phyloP scores from a whole-genome alignment of 2,329 filamentous ascomycete genomes.

The Davidsoniella virescens region DNA sequence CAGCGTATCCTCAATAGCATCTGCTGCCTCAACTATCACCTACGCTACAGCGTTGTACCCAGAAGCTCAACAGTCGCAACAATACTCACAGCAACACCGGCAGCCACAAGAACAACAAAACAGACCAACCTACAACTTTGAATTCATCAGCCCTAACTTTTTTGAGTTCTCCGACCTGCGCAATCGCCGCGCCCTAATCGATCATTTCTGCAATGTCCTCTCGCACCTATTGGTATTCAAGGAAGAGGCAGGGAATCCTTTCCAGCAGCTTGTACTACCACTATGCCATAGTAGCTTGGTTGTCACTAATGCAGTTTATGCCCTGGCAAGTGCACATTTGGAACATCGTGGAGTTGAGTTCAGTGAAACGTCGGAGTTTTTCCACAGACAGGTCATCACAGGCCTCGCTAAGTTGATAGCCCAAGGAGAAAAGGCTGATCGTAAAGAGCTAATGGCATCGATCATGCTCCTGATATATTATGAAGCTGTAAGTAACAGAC shows the following conservation, averaged over 20 bases:
- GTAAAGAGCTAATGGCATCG: constrained; percentile 42
- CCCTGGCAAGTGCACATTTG: constrained; percentile 68
- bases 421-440: constrained; percentile 30
- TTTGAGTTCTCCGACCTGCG: constrained; percentile 38
- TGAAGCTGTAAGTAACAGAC: constrained; percentile 36
- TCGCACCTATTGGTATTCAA: constrained; percentile 50
- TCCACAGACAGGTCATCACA: constrained; percentile 43
- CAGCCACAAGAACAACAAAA: constrained; percentile 22
- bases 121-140: constrained; percentile 26
- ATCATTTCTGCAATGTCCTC: constrained; percentile 47
- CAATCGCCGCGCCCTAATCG: constrained; percentile 38
- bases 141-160: constrained; percentile 37
- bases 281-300: constrained; percentile 37
- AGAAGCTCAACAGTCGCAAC: too few relatives aligned
- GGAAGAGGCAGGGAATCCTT: constrained; percentile 46
- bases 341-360: constrained; percentile 44
- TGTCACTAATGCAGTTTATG: constrained; percentile 71
- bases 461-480: constrained; percentile 48
- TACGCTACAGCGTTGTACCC: constrained; percentile 14
- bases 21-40: background rate
- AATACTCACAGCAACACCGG: constrained; percentile 12
- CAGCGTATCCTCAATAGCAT: background rate
- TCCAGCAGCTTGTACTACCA: constrained; percentile 46
- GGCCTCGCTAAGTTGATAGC: constrained; percentile 41
- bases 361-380: constrained; percentile 38